Evolutionary conservation across 345 rosid genomes (phyloP).

Genomic region (Noccaea caerulescens): DNA sequence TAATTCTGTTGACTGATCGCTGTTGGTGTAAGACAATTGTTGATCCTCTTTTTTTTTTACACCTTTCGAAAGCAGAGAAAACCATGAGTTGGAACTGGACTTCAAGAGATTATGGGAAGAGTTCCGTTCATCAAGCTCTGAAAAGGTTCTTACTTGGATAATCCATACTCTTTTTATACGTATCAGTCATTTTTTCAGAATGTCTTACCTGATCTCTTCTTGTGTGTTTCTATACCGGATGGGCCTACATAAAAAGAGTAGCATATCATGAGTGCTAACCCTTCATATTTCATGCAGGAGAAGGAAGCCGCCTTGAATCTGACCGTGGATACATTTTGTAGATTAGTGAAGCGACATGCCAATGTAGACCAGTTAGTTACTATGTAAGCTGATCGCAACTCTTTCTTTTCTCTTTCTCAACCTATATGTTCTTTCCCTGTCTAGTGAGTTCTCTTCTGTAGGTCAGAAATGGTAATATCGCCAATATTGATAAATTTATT

Average conservation of each 20-base stretch:
- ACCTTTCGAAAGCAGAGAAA: slow-evolving; percentile 57
- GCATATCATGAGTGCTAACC: slow-evolving; percentile 32
- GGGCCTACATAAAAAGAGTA: slow-evolving; percentile 5
- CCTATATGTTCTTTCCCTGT: slow-evolving; percentile 30
- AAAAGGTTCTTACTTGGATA: slow-evolving; percentile 61
- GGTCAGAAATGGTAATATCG: slow-evolving; percentile 35
- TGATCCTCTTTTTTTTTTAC: slow-evolving; percentile 32
- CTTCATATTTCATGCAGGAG: slow-evolving; percentile 71
- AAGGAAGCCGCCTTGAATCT: slow-evolving; percentile 96
- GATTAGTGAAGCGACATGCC: slow-evolving; percentile 94
- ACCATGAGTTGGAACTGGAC: slow-evolving; percentile 95
- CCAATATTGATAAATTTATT: slow-evolving; percentile 42
- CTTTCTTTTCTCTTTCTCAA: slow-evolving; percentile 16
- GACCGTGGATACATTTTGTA: slow-evolving; percentile 92
- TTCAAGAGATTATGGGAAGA: slow-evolving; percentile 99
- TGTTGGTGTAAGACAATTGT: slow-evolving; percentile 23
- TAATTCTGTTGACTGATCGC: slow-evolving; percentile 13
- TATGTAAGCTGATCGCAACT: slow-evolving; percentile 58
- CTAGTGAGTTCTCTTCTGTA: slow-evolving; percentile 19
- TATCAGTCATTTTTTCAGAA: not conserved
- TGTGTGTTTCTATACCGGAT: slow-evolving; percentile 10
- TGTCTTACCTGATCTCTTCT: slow-evolving; percentile 6
- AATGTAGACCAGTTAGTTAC: slow-evolving; percentile 95
- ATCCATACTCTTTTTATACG: not conserved
- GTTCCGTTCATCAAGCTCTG: slow-evolving; percentile 97